Base-by-base conservation (phyloP, 2,329 filamentous ascomycete genomes). In the Colletotrichum sp. region DNA sequence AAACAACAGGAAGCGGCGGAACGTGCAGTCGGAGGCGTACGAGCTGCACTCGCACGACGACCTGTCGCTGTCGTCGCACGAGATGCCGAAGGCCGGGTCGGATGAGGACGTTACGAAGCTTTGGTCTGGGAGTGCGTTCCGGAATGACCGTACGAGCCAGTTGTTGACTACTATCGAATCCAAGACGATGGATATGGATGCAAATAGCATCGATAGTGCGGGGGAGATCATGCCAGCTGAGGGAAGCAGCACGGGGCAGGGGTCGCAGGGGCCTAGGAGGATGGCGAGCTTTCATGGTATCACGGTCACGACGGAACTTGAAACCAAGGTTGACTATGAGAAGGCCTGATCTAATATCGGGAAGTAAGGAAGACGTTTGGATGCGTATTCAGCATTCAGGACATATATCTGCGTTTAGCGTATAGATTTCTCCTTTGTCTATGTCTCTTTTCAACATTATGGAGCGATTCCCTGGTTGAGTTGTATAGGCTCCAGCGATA, bases 1-100 rank as follows among this genome's bases (percentile, higher is more conserved):
- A 15, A 69, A 72, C 30, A 77, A 77, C 66, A 72, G 71, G 44
- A 68, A 73, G 34, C 71, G 77, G 26, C 78, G 78, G 26, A 74
- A 64, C 21, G 67, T 75, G 28, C 78, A 71, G 32, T 73, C 70
- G 6, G 52, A 70, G 16, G 73, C 77, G 6, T 79, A 78, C n/a
- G 77, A 75, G 55, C 49, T 79, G 59, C 68, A 59, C 10, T 78
- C 69, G 15, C 32, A 66, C 12, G 77, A 78, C 36, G 55, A 76
- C 8, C 18, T 70, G 7, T 57, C 52, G 7, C 65, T 64, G 26
- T 62, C 34, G 7, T 63, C 65, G 34, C 77, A 63, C 15, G 65
- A 66, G 18, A 30, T 62, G 49, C 64, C 30, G 4, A 69, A 39
- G 15, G 16, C 26, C n/a, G 63, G 24, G 5, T 67, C 66, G 1